Evolutionary conservation across 176 grass and related monocot genomes (phyloP).

Genomic region (Puccinellia tenuiflora): DNA sequence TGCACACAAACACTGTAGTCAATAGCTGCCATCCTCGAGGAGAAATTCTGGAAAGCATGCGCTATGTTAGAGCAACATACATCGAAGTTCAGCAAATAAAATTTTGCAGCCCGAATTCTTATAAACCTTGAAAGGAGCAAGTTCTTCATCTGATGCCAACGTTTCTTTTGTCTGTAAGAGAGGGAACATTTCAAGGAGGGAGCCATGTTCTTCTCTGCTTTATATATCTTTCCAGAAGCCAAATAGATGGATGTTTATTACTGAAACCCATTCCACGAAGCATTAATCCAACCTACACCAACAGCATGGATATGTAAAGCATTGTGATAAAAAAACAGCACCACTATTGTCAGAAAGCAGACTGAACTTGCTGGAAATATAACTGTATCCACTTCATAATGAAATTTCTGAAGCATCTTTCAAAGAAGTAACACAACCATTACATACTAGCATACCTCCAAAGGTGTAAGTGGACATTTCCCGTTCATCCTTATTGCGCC

Average conservation of each 20-base stretch:
- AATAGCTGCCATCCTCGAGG: conserved; percentile 96
- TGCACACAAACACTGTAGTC: conserved; percentile 92
- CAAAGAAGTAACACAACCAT: conserved; percentile 5
- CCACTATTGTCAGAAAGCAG: background rate
- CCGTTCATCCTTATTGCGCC: conserved; percentile 91
- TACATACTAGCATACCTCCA: conserved; percentile 61
- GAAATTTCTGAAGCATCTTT: conserved; percentile 12
- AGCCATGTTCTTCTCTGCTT: conserved; percentile 87
- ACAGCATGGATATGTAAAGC: conserved; percentile 17
- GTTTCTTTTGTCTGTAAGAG: conserved; percentile 92
- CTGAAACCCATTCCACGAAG: conserved; percentile 88
- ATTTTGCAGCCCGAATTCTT: background rate
- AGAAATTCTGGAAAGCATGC: conserved; percentile 69
- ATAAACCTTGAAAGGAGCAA: conserved; percentile 79
- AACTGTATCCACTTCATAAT: background rate
- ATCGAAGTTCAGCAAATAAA: background rate
- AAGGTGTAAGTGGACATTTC: conserved; percentile 97
- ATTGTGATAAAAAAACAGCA: background rate
- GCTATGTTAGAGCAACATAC: conserved; percentile 2
- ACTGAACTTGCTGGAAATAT: conserved; percentile 2
- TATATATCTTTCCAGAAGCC: conserved; percentile 98
- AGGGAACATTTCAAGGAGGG: conserved; percentile 99
- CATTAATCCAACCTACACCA: conserved; percentile 87
- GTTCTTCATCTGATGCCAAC: conserved; percentile 81
- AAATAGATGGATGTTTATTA: conserved; percentile 93